Evolutionary conservation across 1,284 basidiomycete species (phyloP).

Genomic region (Pterula multifida): DNA sequence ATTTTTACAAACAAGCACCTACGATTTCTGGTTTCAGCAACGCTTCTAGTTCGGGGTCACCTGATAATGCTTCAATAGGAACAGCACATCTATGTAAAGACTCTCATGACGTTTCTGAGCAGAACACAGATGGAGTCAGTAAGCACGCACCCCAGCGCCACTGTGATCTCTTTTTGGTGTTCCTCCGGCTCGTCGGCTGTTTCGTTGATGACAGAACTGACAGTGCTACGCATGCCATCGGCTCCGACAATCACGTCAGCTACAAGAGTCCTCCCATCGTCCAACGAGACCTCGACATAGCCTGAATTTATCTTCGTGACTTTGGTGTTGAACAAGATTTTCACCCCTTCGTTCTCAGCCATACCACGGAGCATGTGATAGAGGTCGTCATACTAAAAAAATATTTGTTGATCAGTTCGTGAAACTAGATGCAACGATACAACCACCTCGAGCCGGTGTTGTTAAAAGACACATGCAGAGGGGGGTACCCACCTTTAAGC

Average conservation of each 20-base stretch:
- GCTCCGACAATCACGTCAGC: conserved; percentile 42
- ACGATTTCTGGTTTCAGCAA: background rate
- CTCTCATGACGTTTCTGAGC: no score
- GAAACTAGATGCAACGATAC: background rate
- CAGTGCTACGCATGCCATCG: conserved; percentile 40
- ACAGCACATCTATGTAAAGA: background rate
- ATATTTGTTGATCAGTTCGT: conserved; percentile 12
- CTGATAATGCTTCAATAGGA: background rate
- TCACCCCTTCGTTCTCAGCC: conserved; percentile 31
- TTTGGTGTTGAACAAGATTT: conserved; percentile 32
- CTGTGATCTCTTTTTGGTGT: conserved; percentile 19
- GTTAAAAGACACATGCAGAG: conserved; percentile 20
- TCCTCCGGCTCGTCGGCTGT: background rate
- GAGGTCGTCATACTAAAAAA: conserved; percentile 42
- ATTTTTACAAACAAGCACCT: background rate
- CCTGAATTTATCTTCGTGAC: conserved; percentile 32
- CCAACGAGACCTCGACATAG: conserved; percentile 22
- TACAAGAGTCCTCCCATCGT: conserved; percentile 10
- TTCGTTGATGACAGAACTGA: conserved; percentile 30
- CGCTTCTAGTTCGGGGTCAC: background rate
- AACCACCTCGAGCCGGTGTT: no score
- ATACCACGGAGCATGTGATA: conserved; percentile 38
- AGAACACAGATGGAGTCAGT: no score
- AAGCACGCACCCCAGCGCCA: conserved; percentile 14
- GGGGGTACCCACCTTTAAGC: background rate